Conservation (phyloP, 23 red algal genomes). For the Gracilaria domingensis region DNA sequence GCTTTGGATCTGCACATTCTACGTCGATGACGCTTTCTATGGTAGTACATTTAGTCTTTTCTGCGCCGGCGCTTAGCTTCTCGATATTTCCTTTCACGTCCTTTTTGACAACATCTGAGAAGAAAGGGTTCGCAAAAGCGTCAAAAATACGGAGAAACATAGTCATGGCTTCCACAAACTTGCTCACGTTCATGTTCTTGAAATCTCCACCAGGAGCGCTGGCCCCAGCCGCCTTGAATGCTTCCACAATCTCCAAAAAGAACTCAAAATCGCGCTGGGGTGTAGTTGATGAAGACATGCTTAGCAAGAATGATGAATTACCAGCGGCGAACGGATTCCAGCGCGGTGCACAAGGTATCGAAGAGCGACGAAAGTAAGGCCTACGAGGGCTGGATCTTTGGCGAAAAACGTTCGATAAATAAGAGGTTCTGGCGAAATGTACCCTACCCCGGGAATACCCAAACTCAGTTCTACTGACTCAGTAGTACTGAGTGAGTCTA, state of each 20-base stretch:
- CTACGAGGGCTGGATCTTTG: too few species aligned
- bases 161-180: conserved; percentile 71
- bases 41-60: conserved; percentile 21
- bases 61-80: conserved; percentile 48
- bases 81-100: conserved; percentile 72
- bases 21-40: conserved; percentile 55
- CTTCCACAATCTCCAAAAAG: conserved; percentile 59
- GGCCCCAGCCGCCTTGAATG: conserved; percentile 36
- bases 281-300: conserved; percentile 19
- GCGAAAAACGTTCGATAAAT: too few species aligned
- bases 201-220: conserved; percentile 30
- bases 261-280: conserved; percentile 59
- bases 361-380: too few species aligned
- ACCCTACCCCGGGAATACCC: too few species aligned
- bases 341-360: too few species aligned
- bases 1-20: conserved; percentile 51
- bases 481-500: too few species aligned
- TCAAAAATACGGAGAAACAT: conserved; percentile 79
- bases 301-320: not conserved
- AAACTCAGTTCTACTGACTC: too few species aligned
- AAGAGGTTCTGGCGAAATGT: too few species aligned
- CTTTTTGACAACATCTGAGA: conserved; percentile 76
- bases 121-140: conserved; percentile 63
- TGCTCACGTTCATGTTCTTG: conserved; percentile 60
- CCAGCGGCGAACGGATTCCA: too few species aligned